Evolutionary conservation across 768 basidiomycete species (phyloP).

Genomic region (Plicaturopsis crispa): DNA sequence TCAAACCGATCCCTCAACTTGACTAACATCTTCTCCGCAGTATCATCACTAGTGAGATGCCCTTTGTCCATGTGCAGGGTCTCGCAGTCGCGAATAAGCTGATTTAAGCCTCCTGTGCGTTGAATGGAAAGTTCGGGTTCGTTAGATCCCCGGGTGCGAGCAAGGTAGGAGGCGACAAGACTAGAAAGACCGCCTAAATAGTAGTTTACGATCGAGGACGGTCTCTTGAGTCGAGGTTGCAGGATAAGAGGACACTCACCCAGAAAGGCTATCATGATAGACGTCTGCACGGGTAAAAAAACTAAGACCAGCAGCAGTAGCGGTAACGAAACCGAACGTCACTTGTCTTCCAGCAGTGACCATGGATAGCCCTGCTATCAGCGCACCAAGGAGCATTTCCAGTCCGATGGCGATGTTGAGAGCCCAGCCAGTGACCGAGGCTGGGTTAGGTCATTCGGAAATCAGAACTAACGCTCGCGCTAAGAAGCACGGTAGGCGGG

Average conservation of each 20-base stretch:
- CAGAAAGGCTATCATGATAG: too few species aligned
- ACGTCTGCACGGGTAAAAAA: too few species aligned
- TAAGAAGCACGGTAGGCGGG: too few species aligned
- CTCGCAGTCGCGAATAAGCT: constrained; percentile 25
- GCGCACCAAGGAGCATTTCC: constrained; percentile 19
- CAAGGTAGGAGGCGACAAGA: constrained; percentile 31
- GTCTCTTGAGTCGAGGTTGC: too few species aligned
- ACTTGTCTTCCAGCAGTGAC: constrained; percentile 14
- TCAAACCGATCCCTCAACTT: constrained; percentile 23
- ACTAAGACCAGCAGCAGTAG: too few species aligned
- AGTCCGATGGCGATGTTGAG: constrained; percentile 18
- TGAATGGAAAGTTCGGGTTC: constrained; percentile 25
- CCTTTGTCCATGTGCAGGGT: constrained; percentile 25
- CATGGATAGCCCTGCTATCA: constrained; percentile 18
- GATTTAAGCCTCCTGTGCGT: constrained; percentile 21
- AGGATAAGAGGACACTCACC: too few species aligned
- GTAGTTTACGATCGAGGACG: too few species aligned
- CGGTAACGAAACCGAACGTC: too few species aligned
- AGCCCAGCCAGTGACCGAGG: constrained; percentile 7
- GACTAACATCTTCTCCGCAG: constrained; percentile 21
- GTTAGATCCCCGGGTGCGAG: constrained; percentile 26
- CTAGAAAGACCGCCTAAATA: constrained; percentile 24
- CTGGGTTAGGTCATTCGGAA: too few species aligned
- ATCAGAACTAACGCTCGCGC: too few species aligned
- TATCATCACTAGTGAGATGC: constrained; percentile 10